Base-by-base conservation (phyloP, 2,329 filamentous ascomycete genomes). In the Sporothrix pallida region DNA sequence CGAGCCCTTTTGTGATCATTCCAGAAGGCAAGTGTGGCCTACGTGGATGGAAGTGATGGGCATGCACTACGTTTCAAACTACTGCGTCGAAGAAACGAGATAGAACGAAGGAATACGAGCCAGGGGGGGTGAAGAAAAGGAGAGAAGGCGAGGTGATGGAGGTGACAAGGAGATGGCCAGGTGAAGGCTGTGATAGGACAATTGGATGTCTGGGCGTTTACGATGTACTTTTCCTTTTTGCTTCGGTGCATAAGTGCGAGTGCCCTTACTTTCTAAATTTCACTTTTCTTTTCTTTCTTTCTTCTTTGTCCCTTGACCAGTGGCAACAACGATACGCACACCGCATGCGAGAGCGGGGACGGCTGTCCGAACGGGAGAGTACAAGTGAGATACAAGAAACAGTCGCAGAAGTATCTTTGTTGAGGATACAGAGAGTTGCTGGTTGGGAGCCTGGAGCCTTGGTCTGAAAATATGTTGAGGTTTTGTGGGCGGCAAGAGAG, bases 61-160 rank as follows among this genome's bases (percentile, higher is more conserved):
- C 62, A 48, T 37, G n/a, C 42, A 67, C 62, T 48, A 48, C 26
- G 62, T 67, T 67, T 67, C 20, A 48, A 26, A 67, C 42, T 48
- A 26, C 31, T 37, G 31, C 31, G 31, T 37, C 31, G 31, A 37
- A 26, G 20, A 26, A 48, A 48, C n/a, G 5, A 20, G 20, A 37
- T 37, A 7, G 52, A 56, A 26, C 56, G 56, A 60, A 60, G 26
- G 56, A 60, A 48, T 23, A 67, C 62, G 62, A 48, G 13, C 2
- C 12, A 17, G 12, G 23, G 23, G 31, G 7, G 31, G 2, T 7
- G 7, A 37, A 37, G 31, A 37, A 37, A 37, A 37, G 31, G 31
- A 37, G 5, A 13, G 10, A 31, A 2, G 15, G 54, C 12, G 48
- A 1, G 2, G 54, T 10, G 20, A 31, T 37, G 54, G 12, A 44